Evolutionary conservation across 2,329 filamentous ascomycete genomes (phyloP).

Genomic region (Dendrostoma leiphaemia): DNA sequence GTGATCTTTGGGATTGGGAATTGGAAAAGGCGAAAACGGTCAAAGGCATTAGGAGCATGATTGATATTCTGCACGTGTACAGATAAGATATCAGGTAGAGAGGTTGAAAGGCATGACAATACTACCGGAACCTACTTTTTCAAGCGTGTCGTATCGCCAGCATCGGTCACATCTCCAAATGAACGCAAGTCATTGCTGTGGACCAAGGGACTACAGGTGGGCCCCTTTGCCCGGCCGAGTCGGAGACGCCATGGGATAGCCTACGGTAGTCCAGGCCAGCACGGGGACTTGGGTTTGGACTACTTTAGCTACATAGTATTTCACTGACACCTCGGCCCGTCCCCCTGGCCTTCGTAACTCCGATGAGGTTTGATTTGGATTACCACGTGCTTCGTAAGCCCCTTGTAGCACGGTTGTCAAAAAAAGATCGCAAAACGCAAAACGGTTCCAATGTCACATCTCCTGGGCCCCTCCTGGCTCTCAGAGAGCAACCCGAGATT

Average conservation of each 20-base stretch:
- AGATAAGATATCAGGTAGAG: neutral
- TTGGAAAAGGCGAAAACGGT: neutral
- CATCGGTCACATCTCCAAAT: no score
- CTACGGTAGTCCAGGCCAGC: no score
- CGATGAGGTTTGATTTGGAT: neutral
- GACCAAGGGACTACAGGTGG: no score
- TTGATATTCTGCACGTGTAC: neutral
- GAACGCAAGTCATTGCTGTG: no score
- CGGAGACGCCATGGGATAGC: neutral
- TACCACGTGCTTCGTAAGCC: neutral
- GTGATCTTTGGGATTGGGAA: neutral
- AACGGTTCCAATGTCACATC: no score
- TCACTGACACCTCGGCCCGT: neutral
- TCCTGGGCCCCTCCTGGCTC: neutral
- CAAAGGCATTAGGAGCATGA: neutral
- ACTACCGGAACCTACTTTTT: no score
- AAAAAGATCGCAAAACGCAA: no score
- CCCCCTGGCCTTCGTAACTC: neutral
- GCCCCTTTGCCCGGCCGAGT: neutral
- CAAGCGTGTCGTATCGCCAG: no score
- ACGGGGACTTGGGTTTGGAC: no score
- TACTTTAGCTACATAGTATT: no score
- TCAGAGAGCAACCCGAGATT: neutral
- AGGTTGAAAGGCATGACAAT: no score
- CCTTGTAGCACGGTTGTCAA: no score